These are phyloP conservation scores for Penicillium sp. DNA, from an alignment of 2,329 filamentous ascomycete species.

Conservation along the genomic window DNA sequence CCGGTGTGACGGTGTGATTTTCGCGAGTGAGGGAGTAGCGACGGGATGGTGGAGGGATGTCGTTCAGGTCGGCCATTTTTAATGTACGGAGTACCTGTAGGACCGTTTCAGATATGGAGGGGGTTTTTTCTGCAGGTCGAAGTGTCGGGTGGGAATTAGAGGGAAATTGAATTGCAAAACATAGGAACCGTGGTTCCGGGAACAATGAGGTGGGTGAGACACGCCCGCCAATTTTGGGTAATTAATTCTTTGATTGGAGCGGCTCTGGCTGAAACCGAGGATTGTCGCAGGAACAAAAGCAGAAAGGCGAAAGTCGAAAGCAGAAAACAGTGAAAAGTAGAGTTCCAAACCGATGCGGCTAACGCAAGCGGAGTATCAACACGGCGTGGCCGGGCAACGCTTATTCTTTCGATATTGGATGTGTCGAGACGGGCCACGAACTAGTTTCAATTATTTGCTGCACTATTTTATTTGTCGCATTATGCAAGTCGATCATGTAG, in stretches of 20 bases:
- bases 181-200: constrained; percentile 1
- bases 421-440: background rate
- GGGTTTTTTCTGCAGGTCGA: background rate
- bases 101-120: background rate
- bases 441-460: background rate
- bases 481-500: too few species aligned
- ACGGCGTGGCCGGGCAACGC: constrained; percentile 20
- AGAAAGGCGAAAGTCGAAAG: background rate
- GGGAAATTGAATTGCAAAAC: background rate
- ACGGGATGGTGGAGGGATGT: constrained; percentile 23
- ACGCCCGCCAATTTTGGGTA: background rate
- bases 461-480: too few species aligned
- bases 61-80: background rate
- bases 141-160: background rate
- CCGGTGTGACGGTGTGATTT: constrained; percentile 55
- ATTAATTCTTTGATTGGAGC: too few species aligned
- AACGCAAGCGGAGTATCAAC: constrained; percentile 9
- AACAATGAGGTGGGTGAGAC: constrained; percentile 2
- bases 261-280: background rate
- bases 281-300: background rate
- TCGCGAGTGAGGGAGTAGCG: constrained; percentile 33
- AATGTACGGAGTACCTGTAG: background rate
- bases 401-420: background rate
- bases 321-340: background rate
- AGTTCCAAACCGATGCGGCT: background rate